Percentiles rank a stretch among this genome's conserved stretches.
These are phyloP conservation scores for Aureobasidium leucospermi DNA, from an alignment of 2,329 filamentous ascomycete genomes.

Conservation along the genomic window DNA sequence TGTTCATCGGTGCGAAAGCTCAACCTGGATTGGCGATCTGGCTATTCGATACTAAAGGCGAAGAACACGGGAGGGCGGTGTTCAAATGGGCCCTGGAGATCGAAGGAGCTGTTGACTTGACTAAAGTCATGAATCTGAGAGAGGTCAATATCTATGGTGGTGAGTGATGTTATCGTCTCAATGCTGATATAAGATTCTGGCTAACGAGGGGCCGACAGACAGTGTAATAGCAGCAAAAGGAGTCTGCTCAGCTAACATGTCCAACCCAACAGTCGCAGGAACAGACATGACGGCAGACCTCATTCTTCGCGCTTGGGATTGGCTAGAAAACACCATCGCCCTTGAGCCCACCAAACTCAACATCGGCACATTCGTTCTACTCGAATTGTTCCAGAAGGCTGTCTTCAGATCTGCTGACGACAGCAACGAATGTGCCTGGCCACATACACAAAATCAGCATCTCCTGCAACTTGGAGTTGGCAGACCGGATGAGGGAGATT, in stretches of 20 bases:
- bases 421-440: not conserved
- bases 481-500: not conserved
- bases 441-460: constrained; percentile 2
- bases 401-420: not conserved
- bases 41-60: not conserved
- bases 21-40: not conserved
- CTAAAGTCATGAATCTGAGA: not conserved
- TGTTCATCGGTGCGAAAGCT: not conserved
- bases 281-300: not conserved
- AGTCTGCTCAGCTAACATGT: not conserved
- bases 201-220: not conserved
- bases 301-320: constrained; percentile 6
- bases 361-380: not conserved
- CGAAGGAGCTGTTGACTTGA: constrained; percentile 1
- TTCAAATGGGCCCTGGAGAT: constrained; percentile 6
- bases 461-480: not conserved
- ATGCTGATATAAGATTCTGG: not conserved
- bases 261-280: not conserved
- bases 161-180: not conserved
- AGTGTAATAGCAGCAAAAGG: not conserved
- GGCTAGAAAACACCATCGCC: not conserved
- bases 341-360: not conserved
- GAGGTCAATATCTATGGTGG: not conserved
- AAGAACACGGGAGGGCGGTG: not conserved
- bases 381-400: not conserved